Conservation (phyloP, 75 land plant genomes). For the Selaginella moellendorffii region DNA sequence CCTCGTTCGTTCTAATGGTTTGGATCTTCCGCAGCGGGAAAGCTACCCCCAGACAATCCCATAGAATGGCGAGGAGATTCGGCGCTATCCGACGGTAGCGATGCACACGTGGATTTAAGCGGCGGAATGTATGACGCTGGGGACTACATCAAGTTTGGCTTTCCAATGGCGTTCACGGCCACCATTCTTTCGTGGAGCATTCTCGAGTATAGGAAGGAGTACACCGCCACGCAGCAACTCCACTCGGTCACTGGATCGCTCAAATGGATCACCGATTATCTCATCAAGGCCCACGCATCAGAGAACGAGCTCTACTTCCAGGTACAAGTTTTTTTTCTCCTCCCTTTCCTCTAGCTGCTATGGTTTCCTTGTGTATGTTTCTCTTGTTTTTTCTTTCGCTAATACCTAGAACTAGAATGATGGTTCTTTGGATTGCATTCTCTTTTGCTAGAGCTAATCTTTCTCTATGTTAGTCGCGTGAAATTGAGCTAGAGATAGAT, state of each 20-base stretch:
- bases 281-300: constrained; percentile 4
- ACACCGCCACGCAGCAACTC: background rate
- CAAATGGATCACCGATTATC: constrained; percentile 3
- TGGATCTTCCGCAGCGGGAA: too few species aligned
- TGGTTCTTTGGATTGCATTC: too few species aligned
- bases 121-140: constrained; percentile 7
- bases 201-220: constrained; percentile 1
- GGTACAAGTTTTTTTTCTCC: too few species aligned
- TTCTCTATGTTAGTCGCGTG: too few species aligned
- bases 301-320: constrained; percentile 13
- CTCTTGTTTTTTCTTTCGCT: too few species aligned
- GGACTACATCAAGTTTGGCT: constrained; percentile 7
- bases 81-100: constrained; percentile 64
- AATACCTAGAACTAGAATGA: too few species aligned
- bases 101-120: constrained; percentile 13
- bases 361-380: too few species aligned
- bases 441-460: too few species aligned
- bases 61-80: constrained; percentile 89
- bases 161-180: constrained; percentile 7
- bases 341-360: too few species aligned
- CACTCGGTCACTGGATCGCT: background rate
- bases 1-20: too few species aligned
- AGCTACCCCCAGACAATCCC: constrained; percentile 47
- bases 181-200: constrained; percentile 4
- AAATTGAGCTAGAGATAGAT: too few species aligned